These are phyloP conservation scores for Trametes sanguinea DNA, from an alignment of 768 basidiomycete species.

Conservation along the genomic window DNA sequence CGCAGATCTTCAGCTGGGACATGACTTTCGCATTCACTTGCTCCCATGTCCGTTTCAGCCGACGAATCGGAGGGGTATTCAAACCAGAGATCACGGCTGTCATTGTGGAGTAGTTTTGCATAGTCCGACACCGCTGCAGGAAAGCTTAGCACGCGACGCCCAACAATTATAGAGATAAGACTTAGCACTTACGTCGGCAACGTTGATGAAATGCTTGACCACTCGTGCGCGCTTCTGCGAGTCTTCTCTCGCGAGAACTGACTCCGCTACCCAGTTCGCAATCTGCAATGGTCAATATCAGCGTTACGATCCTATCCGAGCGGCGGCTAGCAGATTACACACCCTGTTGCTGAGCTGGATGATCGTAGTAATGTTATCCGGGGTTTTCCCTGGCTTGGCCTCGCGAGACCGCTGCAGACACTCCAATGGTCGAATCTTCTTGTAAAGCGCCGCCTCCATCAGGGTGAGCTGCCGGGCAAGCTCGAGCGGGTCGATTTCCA, in stretches of 20 bases:
- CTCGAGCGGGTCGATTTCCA: constrained; percentile 87
- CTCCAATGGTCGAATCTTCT: constrained; percentile 86
- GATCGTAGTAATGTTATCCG: constrained; percentile 84
- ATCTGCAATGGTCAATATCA: constrained; percentile 50
- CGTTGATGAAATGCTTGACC: constrained; percentile 87
- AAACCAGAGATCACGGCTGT: constrained; percentile 93
- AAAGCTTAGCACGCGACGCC: background rate
- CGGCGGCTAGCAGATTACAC: constrained; percentile 25
- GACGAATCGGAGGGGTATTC: constrained; percentile 89
- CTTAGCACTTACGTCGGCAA: constrained; percentile 76
- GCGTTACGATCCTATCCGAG: background rate
- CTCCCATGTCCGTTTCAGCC: constrained; percentile 93
- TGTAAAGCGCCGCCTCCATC: constrained; percentile 84
- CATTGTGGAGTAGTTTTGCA: constrained; percentile 98
- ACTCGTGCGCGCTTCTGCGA: constrained; percentile 76
- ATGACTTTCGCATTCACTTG: constrained; percentile 76
- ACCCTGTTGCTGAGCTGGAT: constrained; percentile 90
- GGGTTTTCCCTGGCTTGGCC: constrained; percentile 61
- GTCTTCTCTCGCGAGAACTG: constrained; percentile 79
- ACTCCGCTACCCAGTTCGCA: constrained; percentile 90
- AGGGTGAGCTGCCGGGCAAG: constrained; percentile 92
- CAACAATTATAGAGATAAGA: background rate
- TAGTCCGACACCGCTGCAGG: constrained; percentile 76
- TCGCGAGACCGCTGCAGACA: constrained; percentile 85
- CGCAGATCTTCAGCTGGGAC: constrained; percentile 74